Conservation (phyloP, 108 stramenopile species). For the Fragilaria crotonensis region DNA sequence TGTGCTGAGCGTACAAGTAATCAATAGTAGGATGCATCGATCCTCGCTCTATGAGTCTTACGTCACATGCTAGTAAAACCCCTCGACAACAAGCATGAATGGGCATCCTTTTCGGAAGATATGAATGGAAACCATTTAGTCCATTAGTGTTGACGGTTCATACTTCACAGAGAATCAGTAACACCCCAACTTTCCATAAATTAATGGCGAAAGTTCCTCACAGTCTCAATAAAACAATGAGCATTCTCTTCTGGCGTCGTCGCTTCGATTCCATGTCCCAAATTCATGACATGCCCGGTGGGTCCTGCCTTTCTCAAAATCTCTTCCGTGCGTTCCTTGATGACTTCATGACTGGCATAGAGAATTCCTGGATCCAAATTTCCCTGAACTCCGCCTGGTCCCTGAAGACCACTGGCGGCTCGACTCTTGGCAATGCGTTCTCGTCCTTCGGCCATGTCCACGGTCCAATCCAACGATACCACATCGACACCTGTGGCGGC, state of each 20-base stretch:
- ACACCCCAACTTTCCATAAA: too few species aligned
- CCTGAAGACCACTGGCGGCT: constrained; percentile 56
- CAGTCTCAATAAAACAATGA: constrained; percentile 91
- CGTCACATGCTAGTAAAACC: too few species aligned
- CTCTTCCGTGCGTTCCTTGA: constrained; percentile 89
- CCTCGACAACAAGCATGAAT: too few species aligned
- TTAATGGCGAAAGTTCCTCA: constrained; percentile 89
- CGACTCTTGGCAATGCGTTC: constrained; percentile 67
- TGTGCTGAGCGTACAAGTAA: too few species aligned
- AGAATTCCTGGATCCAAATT: constrained; percentile 95
- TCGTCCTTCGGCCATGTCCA: constrained; percentile 92
- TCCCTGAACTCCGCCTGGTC: constrained; percentile 84
- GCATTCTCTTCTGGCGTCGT: constrained; percentile 94
- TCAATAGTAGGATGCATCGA: too few species aligned
- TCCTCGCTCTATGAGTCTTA: too few species aligned
- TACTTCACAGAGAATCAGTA: too few species aligned
- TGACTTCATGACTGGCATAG: constrained; percentile 83
- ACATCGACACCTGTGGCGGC: constrained; percentile 93
- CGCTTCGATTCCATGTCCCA: constrained; percentile 98
- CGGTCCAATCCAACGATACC: constrained; percentile 96
- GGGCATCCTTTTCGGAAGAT: too few species aligned
- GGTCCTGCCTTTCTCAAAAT: constrained; percentile 86
- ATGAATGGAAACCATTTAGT: too few species aligned
- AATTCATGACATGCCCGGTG: constrained; percentile 95
- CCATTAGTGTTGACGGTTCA: too few species aligned